These are phyloP conservation scores for Mycena metata DNA, from an alignment of 768 basidiomycete species.

Conservation along the genomic window DNA sequence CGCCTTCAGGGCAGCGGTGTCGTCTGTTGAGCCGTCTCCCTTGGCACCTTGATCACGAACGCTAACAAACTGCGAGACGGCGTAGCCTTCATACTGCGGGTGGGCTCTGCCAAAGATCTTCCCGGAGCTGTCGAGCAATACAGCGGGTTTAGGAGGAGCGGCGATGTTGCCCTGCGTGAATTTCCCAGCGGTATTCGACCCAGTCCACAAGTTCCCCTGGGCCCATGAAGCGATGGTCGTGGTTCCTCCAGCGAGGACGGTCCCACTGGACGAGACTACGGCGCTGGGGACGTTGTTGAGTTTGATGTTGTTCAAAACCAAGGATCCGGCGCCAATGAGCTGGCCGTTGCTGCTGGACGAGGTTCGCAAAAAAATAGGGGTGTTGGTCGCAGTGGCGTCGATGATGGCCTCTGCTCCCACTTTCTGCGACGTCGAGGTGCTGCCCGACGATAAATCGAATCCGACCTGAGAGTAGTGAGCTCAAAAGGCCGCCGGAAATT, in stretches of 20 bases:
- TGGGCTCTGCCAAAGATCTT: conserved; percentile 71
- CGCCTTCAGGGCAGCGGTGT: conserved; percentile 74
- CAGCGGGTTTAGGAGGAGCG: conserved; percentile 66
- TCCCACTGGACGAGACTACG: conserved; percentile 47
- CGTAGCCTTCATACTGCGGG: conserved; percentile 76
- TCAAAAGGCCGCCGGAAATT: not conserved
- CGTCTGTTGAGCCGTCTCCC: conserved; percentile 83
- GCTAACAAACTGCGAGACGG: conserved; percentile 76
- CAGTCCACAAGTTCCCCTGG: conserved; percentile 79
- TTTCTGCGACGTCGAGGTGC: conserved; percentile 49
- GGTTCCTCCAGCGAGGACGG: conserved; percentile 71
- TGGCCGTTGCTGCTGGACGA: conserved; percentile 58
- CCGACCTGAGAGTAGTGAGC: conserved; percentile 54
- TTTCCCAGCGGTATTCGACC: conserved; percentile 54
- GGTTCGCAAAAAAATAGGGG: conserved; percentile 71
- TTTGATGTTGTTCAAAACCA: conserved; percentile 5
- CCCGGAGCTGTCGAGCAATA: conserved; percentile 67
- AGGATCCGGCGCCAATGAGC: conserved; percentile 50
- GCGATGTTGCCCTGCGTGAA: conserved; percentile 67
- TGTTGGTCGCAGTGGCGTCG: conserved; percentile 70
- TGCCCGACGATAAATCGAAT: conserved; percentile 69
- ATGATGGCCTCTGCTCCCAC: conserved; percentile 73
- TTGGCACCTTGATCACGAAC: conserved; percentile 77
- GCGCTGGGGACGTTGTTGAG: conserved; percentile 1
- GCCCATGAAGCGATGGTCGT: conserved; percentile 76